Percentiles rank a stretch among this genome's conserved stretches.
phyloP scores from a whole-genome alignment of 495 filamentous ascomycete genomes.

The Podospora australis region DNA sequence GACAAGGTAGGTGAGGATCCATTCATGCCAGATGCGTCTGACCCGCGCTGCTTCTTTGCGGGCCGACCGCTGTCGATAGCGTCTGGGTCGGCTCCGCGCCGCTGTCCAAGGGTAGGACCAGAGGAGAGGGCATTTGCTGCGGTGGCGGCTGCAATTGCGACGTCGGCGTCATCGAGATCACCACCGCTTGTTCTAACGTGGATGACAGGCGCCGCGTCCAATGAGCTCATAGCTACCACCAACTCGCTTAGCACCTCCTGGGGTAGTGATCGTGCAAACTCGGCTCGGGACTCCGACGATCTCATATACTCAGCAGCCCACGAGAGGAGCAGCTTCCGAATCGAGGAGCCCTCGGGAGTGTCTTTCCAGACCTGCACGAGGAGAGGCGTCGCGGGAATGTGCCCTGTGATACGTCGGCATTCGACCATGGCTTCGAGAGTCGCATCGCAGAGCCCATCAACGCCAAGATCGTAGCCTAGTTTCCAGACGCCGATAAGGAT shows the following conservation, averaged over 20 bases:
- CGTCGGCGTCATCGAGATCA: not conserved
- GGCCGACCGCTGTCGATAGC: constrained; percentile 25
- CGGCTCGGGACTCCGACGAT: constrained; percentile 40
- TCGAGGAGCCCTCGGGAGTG: constrained; percentile 47
- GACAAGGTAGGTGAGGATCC: constrained; percentile 8
- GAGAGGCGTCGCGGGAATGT: constrained; percentile 46
- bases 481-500: constrained; percentile 47
- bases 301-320: constrained; percentile 53
- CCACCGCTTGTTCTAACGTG: constrained; percentile 10
- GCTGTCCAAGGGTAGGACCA: constrained; percentile 11
- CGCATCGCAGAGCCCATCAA: constrained; percentile 46
- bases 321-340: constrained; percentile 45
- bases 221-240: constrained; percentile 49
- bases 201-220: constrained; percentile 28
- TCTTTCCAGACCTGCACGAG: constrained; percentile 50
- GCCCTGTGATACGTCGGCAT: constrained; percentile 38
- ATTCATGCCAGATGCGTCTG: constrained; percentile 20
- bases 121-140: too few relatives aligned
- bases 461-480: constrained; percentile 42
- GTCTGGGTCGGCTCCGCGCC: constrained; percentile 34
- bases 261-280: constrained; percentile 47
- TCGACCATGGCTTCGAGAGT: constrained; percentile 48
- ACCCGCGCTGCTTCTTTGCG: constrained; percentile 33
- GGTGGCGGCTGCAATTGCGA: constrained; percentile 8
- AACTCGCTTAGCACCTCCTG: constrained; percentile 50